phyloP scores from a whole-genome alignment of 2,329 filamentous ascomycete species.

The Penicillium frequentans region DNA sequence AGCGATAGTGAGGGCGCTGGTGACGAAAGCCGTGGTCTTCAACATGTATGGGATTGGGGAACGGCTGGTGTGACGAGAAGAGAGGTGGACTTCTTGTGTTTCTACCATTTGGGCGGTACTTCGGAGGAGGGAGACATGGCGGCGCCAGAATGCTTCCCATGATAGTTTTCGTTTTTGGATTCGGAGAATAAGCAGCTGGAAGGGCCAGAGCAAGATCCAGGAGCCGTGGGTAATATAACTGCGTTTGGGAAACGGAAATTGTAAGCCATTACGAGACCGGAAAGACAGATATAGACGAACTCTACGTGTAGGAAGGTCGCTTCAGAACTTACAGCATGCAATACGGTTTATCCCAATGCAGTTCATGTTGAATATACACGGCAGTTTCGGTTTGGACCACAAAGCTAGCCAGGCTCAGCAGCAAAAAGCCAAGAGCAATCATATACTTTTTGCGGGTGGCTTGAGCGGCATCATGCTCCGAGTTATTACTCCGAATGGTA shows the following conservation, averaged over 20 bases:
- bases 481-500: constrained; percentile 75
- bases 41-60: constrained; percentile 71
- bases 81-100: constrained; percentile 69
- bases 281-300: not conserved
- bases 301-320: constrained; percentile 1
- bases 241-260: constrained; percentile 3
- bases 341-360: constrained; percentile 98
- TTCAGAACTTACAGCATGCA: constrained; percentile 77
- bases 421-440: constrained; percentile 79
- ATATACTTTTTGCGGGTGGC: constrained; percentile 81
- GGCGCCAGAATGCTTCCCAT: constrained; percentile 83
- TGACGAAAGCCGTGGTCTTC: constrained; percentile 77
- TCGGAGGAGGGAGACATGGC: constrained; percentile 63
- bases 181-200: constrained; percentile 76
- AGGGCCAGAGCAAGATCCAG: constrained; percentile 86
- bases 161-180: constrained; percentile 74
- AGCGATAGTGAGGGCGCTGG: constrained; percentile 81
- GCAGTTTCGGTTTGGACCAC: constrained; percentile 94
- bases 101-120: constrained; percentile 83
- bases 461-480: constrained; percentile 61
- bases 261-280: constrained; percentile 17
- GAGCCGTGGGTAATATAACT: constrained; percentile 90
- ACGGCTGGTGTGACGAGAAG: constrained; percentile 36
- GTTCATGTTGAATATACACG: constrained; percentile 86
- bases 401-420: constrained; percentile 81